Evolutionary conservation across 805 yeast species (phyloP).

Genomic region (Candida argentea): DNA sequence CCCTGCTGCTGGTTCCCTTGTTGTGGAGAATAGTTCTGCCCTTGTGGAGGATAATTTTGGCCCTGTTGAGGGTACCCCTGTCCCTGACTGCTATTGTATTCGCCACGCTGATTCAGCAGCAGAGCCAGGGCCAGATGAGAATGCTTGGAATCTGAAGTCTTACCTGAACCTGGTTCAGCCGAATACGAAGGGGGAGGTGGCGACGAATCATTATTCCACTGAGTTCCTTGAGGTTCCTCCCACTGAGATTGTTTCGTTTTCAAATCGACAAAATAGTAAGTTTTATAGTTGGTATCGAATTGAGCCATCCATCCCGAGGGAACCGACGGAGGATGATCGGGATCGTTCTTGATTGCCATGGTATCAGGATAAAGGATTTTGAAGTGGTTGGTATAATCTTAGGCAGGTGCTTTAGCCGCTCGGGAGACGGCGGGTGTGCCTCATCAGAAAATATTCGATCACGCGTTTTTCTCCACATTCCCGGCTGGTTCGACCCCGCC

Average conservation of each 20-base stretch:
- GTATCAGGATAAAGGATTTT: too few species aligned
- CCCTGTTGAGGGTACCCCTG: slow-evolving; percentile 6
- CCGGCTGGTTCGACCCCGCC: too few species aligned
- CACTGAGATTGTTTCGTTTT: slow-evolving; percentile 73
- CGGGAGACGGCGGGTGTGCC: not conserved
- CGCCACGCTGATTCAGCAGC: slow-evolving; percentile 3
- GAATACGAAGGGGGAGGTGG: slow-evolving; percentile 4
- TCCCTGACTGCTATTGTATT: slow-evolving; percentile 3
- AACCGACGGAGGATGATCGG: slow-evolving; percentile 38
- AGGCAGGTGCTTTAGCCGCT: too few species aligned
- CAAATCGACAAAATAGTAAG: slow-evolving; percentile 77
- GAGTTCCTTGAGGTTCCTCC: slow-evolving; percentile 69
- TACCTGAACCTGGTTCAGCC: slow-evolving; percentile 1
- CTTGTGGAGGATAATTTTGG: slow-evolving; percentile 7
- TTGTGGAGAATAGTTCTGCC: slow-evolving; percentile 1
- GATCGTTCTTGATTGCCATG: too few species aligned
- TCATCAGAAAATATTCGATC: not conserved
- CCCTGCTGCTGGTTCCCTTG: slow-evolving; percentile 5
- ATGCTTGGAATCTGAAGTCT: slow-evolving; percentile 1
- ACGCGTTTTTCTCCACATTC: not conserved
- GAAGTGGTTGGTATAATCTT: too few species aligned
- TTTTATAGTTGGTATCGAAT: slow-evolving; percentile 56
- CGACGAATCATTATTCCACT: slow-evolving; percentile 15
- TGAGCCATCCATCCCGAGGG: slow-evolving; percentile 69
- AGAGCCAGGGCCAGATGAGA: slow-evolving; percentile 2